Evolutionary conservation across 202 grass and related monocot species (phyloP).

Genomic region (Brachypodium distachyon): DNA sequence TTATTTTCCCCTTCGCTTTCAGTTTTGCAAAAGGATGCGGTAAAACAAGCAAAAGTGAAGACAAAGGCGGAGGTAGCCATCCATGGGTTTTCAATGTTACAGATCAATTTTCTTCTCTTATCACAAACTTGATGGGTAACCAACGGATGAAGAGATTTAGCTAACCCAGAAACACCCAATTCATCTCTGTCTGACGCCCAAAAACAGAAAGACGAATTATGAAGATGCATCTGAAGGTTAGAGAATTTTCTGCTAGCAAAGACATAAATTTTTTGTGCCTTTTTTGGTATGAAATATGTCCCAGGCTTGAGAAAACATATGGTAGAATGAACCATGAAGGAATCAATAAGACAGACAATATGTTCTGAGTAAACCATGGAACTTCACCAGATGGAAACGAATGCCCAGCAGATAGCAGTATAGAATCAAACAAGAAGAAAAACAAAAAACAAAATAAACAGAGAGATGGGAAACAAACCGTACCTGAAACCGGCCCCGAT

Average conservation of each 20-base stretch:
- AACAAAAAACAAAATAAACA: background rate
- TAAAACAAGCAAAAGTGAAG: constrained; percentile 24
- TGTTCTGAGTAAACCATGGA: background rate
- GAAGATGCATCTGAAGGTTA: background rate
- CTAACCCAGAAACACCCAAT: background rate
- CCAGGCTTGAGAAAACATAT: background rate
- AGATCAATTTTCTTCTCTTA: constrained; percentile 16
- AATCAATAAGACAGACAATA: background rate
- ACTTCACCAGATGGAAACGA: background rate
- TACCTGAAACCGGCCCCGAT: constrained; percentile 13
- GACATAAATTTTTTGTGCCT: background rate
- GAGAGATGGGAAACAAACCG: background rate
- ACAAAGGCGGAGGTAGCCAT: constrained; percentile 10
- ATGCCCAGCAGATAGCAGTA: constrained; percentile 6
- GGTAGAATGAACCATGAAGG: background rate
- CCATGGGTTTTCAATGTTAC: constrained; percentile 25
- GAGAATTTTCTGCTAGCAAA: background rate
- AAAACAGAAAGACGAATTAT: background rate
- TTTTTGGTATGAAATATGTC: too few relatives aligned
- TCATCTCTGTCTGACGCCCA: background rate
- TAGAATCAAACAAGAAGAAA: background rate
- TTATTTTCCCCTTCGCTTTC: constrained; percentile 39
- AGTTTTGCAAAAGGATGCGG: constrained; percentile 31
- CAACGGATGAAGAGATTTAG: background rate
- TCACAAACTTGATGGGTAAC: background rate